Base-by-base conservation (phyloP, 768 basidiomycete genomes). In the Leccinellum rugosiceps region DNA sequence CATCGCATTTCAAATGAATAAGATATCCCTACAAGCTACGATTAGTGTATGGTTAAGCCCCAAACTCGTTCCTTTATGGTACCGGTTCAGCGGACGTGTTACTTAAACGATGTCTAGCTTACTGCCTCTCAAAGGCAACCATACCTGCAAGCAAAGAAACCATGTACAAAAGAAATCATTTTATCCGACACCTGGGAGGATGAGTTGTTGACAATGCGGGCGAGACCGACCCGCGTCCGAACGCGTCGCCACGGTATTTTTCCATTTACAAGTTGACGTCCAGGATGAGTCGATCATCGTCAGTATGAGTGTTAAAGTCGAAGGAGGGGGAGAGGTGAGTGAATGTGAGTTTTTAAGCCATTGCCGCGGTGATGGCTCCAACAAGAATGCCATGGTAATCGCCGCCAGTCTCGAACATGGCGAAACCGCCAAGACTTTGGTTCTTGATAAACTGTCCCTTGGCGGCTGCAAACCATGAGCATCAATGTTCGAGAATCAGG, bases 331-430 rank as follows among this genome's bases (percentile, higher is more conserved):
- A n/a, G 45, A 38, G 19, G 45, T 8, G 48, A 55, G 31, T 11
- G 57, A 55, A 34, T 55, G 61, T 1, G 53, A 28, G 60, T 55
- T 15, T n/a, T 62, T 3, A 67, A 32, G 62, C 58, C 60, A 73
- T 70, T 14, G 63, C 75, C 1, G 28, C n/a, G 14, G 19, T 58
- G 53, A 77, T 77, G 46, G 76, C 63, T 4, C 64, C 50, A 48
- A 76, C 51, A n/a, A 77, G 69, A 15, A 72, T 59, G 57, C 72
- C 67, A 6, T 76, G 45, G 63, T 62, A 75, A 63, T 81, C 80
- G 25, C 81, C 76, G 6, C 72, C 77, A 19, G 72, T 68, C 57
- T 81, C 74, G 64, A 78, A 81, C 72, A 80, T 74, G 19, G 79
- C 73, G 43, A 75, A 80, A 28, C 80, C 80, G 13, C 45, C 62